Evolutionary conservation across 2,329 filamentous ascomycete genomes (phyloP).

Genomic region (Ilyonectria robusta): DNA sequence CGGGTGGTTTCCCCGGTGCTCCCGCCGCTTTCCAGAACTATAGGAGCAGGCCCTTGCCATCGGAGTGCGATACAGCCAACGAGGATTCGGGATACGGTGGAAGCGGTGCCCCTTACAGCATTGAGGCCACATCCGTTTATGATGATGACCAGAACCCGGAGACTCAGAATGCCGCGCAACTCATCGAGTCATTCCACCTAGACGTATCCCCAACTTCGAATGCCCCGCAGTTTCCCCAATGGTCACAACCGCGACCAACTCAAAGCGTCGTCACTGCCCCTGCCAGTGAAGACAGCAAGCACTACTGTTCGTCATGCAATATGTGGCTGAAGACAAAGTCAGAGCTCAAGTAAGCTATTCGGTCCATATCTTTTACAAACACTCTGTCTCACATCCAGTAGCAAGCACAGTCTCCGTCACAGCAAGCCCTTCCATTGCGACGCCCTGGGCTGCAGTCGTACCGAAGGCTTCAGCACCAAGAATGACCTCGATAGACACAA

Average conservation of each 20-base stretch:
- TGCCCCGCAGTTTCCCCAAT: slow-evolving; percentile 16
- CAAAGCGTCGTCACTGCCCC: slow-evolving; percentile 37
- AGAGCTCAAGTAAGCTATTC: slow-evolving; percentile 65
- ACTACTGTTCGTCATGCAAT: slow-evolving; percentile 58
- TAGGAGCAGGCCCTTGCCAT: slow-evolving; percentile 50
- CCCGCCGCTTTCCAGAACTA: slow-evolving; percentile 41
- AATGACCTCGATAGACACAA: slow-evolving; percentile 89
- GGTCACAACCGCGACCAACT: slow-evolving; percentile 30
- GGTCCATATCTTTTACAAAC: not conserved
- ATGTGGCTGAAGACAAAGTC: slow-evolving; percentile 65
- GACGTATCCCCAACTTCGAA: not conserved
- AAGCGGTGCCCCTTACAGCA: slow-evolving; percentile 57
- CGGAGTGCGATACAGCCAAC: slow-evolving; percentile 57
- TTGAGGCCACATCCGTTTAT: slow-evolving; percentile 60
- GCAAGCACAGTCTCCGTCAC: slow-evolving; percentile 83
- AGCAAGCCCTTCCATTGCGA: slow-evolving; percentile 76
- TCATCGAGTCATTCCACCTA: slow-evolving; percentile 51
- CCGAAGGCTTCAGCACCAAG: slow-evolving; percentile 80
- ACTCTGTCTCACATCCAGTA: slow-evolving; percentile 54
- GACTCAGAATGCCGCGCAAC: slow-evolving; percentile 55
- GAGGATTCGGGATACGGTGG: slow-evolving; percentile 65
- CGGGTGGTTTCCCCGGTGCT: slow-evolving; percentile 30
- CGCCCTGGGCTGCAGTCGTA: slow-evolving; percentile 68
- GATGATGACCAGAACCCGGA: slow-evolving; percentile 60
- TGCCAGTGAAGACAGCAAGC: slow-evolving; percentile 32